phyloP scores from a whole-genome alignment of 768 basidiomycete genomes.

The Amyloporia xantha region DNA sequence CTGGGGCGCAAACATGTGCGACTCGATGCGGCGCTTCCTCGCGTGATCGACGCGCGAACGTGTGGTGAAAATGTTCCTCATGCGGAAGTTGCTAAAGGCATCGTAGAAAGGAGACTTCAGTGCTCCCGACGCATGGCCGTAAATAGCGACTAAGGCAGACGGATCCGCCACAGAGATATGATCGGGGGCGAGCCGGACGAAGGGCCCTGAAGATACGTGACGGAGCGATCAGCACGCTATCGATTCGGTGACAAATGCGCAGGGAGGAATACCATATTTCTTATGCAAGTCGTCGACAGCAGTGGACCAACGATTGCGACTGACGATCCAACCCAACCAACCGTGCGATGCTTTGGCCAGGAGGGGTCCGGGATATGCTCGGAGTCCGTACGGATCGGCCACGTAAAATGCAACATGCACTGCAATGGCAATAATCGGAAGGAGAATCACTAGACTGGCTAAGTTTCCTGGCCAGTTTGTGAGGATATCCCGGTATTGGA shows the following conservation, averaged over 20 bases:
- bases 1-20: slow-evolving; percentile 71
- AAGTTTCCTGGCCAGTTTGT: too few relatives aligned
- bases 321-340: slow-evolving; percentile 33
- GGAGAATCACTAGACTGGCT: too few relatives aligned
- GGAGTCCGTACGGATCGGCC: slow-evolving; percentile 24
- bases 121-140: slow-evolving; percentile 36
- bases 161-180: slow-evolving; percentile 39
- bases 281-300: slow-evolving; percentile 33
- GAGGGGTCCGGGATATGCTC: slow-evolving; percentile 30
- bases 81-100: slow-evolving; percentile 16
- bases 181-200: slow-evolving; percentile 34
- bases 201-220: slow-evolving; percentile 19
- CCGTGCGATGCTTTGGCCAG: slow-evolving; percentile 31
- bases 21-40: slow-evolving; percentile 81
- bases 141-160: slow-evolving; percentile 32
- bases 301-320: slow-evolving; percentile 28
- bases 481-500: too few relatives aligned
- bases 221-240: neutral
- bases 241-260: neutral
- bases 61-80: slow-evolving; percentile 65
- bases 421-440: too few relatives aligned
- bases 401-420: slow-evolving; percentile 29
- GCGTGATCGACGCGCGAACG: slow-evolving; percentile 71
- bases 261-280: slow-evolving; percentile 30
- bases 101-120: slow-evolving; percentile 36